A percentile compares a stretch with the other conserved stretches of the same genome.
These are phyloP conservation scores for Cystobasidium pallidum DNA, from an alignment of 1,284 basidiomycete species.

Conservation along the genomic window DNA sequence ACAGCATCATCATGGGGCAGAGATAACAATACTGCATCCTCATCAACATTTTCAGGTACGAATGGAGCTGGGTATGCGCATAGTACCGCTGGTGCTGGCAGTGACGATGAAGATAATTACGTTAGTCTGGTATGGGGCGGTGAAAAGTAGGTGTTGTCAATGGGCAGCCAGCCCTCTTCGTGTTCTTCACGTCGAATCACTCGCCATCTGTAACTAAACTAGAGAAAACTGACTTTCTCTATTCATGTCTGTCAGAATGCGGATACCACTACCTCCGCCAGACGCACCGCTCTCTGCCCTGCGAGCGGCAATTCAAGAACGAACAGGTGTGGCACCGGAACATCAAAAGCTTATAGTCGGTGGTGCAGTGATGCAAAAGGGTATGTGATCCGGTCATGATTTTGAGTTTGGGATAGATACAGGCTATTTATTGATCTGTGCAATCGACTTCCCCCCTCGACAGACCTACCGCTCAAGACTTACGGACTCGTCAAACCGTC, in stretches of 20 bases:
- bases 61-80: neutral
- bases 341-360: slow-evolving; percentile 48
- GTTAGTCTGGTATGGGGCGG: slow-evolving; percentile 26
- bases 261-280: slow-evolving; percentile 48
- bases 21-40: neutral
- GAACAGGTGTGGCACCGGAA: slow-evolving; percentile 50
- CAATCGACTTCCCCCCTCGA: too few relatives aligned
- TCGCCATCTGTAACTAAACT: too few relatives aligned
- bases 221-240: neutral
- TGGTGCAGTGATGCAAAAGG: slow-evolving; percentile 40
- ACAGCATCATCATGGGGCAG: neutral
- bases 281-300: slow-evolving; percentile 49
- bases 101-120: slow-evolving; percentile 19
- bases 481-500: slow-evolving; percentile 41
- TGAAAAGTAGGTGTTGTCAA: slow-evolving; percentile 18
- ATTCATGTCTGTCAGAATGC: slow-evolving; percentile 9
- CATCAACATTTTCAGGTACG: neutral
- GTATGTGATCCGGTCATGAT: neutral
- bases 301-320: slow-evolving; percentile 46
- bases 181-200: too few relatives aligned
- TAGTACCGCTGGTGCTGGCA: neutral
- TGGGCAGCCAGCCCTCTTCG: too few relatives aligned
- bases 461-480: slow-evolving; percentile 41
- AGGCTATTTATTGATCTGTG: too few relatives aligned
- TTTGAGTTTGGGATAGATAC: neutral